Percentiles rank a stretch among this genome's conserved stretches.
Evolutionary conservation across 257 asterid genomes (phyloP).

Genomic region (Apocynum venetum): DNA sequence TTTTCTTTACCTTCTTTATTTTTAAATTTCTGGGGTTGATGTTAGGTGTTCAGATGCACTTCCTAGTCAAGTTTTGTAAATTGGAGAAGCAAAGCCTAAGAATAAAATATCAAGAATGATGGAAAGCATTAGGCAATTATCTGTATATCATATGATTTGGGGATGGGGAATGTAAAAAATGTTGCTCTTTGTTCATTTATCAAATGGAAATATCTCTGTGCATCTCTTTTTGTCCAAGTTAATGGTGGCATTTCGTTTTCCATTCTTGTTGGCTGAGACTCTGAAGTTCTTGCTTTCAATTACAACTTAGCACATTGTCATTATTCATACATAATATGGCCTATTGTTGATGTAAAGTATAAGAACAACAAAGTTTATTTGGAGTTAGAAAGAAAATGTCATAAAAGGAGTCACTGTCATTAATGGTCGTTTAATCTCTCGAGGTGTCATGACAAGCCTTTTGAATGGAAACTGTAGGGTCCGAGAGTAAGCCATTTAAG

Average conservation of each 20-base stretch:
- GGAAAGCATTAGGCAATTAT: slow-evolving; percentile 1
- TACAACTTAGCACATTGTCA: neutral
- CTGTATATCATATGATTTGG: slow-evolving; percentile 10
- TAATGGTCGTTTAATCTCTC: neutral
- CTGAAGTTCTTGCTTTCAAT: neutral
- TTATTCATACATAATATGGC: neutral
- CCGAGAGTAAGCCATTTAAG: slow-evolving; percentile 18
- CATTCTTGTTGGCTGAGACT: slow-evolving; percentile 29
- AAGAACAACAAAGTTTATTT: slow-evolving; percentile 3
- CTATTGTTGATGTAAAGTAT: neutral
- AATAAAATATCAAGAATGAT: slow-evolving; percentile 4
- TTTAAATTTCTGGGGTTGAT: neutral
- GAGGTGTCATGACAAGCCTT: slow-evolving; percentile 6
- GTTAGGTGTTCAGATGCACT: slow-evolving; percentile 2
- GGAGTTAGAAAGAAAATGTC: neutral
- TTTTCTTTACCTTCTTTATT: slow-evolving; percentile 14
- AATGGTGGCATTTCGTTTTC: slow-evolving; percentile 50
- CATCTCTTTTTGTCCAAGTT: slow-evolving; percentile 29
- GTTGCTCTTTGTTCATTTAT: slow-evolving; percentile 13
- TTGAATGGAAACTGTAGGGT: slow-evolving; percentile 14
- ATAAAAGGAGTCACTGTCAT: neutral
- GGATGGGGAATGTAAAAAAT: slow-evolving; percentile 14
- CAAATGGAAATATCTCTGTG: slow-evolving; percentile 16
- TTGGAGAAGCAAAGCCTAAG: slow-evolving; percentile 4
- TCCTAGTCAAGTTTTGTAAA: slow-evolving; percentile 8